Percentiles rank a stretch among this genome's conserved stretches.
Evolutionary conservation across 768 basidiomycete genomes (phyloP).

Genomic region (Ephemerocybe angulata): DNA sequence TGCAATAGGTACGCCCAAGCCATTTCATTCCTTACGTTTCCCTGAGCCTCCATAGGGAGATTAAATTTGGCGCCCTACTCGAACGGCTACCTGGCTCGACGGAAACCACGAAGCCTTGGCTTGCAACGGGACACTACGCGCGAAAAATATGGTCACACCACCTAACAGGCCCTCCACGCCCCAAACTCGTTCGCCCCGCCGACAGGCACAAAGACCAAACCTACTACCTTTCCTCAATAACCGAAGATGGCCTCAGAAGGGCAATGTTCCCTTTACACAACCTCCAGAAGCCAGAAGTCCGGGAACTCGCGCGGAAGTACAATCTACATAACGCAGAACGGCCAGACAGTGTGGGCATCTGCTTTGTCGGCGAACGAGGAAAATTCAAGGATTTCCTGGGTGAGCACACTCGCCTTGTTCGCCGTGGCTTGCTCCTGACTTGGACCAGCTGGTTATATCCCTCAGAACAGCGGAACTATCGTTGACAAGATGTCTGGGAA

Average conservation of each 20-base stretch:
- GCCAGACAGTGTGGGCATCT: conserved; percentile 89
- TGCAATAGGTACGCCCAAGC: conserved; percentile 67
- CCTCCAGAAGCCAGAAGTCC: conserved; percentile 66
- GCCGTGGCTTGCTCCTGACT: neutral
- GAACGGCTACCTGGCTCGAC: conserved; percentile 44
- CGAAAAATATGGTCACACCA: conserved; percentile 50
- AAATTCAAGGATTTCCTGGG: conserved; percentile 73
- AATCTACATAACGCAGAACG: conserved; percentile 69
- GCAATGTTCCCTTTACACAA: conserved; percentile 77
- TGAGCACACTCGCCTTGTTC: conserved; percentile 28
- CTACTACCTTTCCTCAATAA: conserved; percentile 81
- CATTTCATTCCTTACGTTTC: neutral
- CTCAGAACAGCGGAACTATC: conserved; percentile 65
- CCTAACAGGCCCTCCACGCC: conserved; percentile 27
- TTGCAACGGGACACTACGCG: conserved; percentile 89
- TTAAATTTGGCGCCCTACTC: conserved; percentile 86
- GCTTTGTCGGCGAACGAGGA: conserved; percentile 83
- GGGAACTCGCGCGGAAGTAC: conserved; percentile 61
- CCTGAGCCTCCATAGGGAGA: conserved; percentile 43
- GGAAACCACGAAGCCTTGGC: conserved; percentile 48
- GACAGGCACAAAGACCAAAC: conserved; percentile 85
- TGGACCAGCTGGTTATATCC: conserved; percentile 75
- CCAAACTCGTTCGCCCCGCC: conserved; percentile 45
- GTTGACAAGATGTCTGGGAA: conserved; percentile 53
- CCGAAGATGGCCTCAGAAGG: conserved; percentile 56